These are phyloP conservation scores for Anthracocystis panici-leucophaei DNA, from an alignment of 1,284 basidiomycete species.

Conservation along the genomic window DNA sequence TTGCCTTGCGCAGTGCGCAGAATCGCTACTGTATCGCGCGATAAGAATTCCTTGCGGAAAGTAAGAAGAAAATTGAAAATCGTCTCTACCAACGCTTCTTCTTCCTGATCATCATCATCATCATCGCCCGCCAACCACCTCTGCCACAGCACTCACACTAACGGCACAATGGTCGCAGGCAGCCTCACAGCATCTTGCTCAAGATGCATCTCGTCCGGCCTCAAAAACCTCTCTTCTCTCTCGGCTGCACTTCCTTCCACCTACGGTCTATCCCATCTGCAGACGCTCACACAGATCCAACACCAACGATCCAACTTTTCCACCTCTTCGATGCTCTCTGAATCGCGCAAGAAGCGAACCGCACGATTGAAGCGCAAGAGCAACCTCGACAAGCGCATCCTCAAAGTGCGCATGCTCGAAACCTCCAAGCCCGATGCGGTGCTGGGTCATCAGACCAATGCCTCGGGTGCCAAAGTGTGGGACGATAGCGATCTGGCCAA, in stretches of 20 bases:
- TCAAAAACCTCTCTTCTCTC: constrained; percentile 34
- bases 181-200: constrained; percentile 32
- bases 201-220: constrained; percentile 26
- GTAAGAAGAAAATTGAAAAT: too few species aligned
- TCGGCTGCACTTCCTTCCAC: constrained; percentile 29
- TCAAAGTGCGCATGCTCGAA: constrained; percentile 68
- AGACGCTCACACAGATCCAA: constrained; percentile 3
- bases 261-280: constrained; percentile 20
- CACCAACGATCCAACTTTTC: constrained; percentile 34
- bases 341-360: constrained; percentile 55
- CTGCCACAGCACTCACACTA: too few species aligned
- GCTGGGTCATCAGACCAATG: constrained; percentile 75
- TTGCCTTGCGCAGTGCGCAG: too few species aligned
- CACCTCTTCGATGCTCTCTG: constrained; percentile 40
- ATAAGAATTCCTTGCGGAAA: too few species aligned
- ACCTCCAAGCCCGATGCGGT: constrained; percentile 76
- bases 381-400: constrained; percentile 66
- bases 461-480: constrained; percentile 62
- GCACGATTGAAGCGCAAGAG: constrained; percentile 63
- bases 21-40: too few species aligned
- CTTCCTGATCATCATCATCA: too few species aligned
- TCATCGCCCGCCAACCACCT: too few species aligned
- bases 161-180: constrained; percentile 27
- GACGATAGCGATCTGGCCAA: constrained; percentile 55
- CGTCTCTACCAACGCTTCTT: too few species aligned